Conservation (phyloP, 805 yeast species). For the Yarrowia sp. region DNA sequence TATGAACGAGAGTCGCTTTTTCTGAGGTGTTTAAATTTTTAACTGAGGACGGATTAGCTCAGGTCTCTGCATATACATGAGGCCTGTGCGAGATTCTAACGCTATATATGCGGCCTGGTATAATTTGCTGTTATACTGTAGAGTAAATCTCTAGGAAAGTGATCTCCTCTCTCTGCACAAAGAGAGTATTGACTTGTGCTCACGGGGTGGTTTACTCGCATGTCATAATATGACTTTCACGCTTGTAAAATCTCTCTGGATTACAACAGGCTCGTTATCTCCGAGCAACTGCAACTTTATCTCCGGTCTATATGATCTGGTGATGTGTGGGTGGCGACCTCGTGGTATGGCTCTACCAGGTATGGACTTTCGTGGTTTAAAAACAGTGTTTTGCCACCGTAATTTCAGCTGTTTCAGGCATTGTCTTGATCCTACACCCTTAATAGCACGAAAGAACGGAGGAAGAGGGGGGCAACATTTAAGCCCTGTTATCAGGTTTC, state of each 20-base stretch:
- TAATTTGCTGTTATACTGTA: not conserved
- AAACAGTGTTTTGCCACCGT: not conserved
- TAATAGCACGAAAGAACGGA: no score
- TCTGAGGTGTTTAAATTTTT: conserved; percentile 20
- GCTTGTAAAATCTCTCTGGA: no score
- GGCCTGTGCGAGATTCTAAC: conserved; percentile 1
- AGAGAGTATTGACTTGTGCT: conserved; percentile 2
- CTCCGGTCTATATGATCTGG: conserved; percentile 11
- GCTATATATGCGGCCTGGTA: not conserved
- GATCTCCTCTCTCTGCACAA: not conserved
- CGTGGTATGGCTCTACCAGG: not conserved
- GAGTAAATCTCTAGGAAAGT: not conserved
- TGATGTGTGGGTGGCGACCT: not conserved
- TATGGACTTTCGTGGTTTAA: not conserved
- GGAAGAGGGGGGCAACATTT: conserved; percentile 3
- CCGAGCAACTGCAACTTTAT: conserved; percentile 4
- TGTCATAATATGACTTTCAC: not conserved
- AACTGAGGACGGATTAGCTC: conserved; percentile 8
- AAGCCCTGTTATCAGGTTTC: conserved; percentile 15
- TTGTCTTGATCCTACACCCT: not conserved
- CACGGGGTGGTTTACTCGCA: not conserved
- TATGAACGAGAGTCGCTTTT: conserved; percentile 5
- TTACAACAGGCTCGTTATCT: not conserved
- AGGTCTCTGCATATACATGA: not conserved
- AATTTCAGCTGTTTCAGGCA: not conserved